Conservation (phyloP, 1,139 yeast genomes). For the Magnusiomyces sp. region DNA sequence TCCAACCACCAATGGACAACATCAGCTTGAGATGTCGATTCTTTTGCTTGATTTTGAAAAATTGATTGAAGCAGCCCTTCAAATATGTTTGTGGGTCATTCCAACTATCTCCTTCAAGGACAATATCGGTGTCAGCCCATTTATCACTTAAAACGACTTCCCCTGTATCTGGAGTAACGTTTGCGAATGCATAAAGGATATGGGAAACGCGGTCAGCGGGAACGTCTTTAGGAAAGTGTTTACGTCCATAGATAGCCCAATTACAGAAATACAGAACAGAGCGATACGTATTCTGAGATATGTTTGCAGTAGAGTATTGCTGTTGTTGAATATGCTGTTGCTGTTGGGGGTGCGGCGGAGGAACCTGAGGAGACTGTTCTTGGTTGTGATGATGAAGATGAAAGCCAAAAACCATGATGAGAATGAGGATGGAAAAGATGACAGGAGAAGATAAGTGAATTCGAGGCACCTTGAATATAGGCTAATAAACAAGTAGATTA, state of each 20-base stretch:
- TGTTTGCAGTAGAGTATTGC: background rate
- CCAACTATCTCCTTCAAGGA: constrained; percentile 18
- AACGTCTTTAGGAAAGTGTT: constrained; percentile 59
- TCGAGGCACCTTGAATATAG: too few relatives aligned
- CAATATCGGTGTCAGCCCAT: constrained; percentile 50
- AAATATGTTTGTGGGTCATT: constrained; percentile 17
- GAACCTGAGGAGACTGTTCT: background rate
- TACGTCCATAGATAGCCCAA: constrained; percentile 68
- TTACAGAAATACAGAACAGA: constrained; percentile 25
- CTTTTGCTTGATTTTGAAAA: constrained; percentile 42
- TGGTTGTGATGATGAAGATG: constrained; percentile 7
- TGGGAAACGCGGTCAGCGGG: constrained; percentile 54
- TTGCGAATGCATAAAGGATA: constrained; percentile 68
- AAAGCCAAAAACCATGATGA: constrained; percentile 10
- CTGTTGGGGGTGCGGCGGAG: background rate
- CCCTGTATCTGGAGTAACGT: constrained; percentile 49
- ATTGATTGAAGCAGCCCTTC: constrained; percentile 50
- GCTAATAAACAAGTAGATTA: too few relatives aligned
- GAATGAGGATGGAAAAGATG: background rate
- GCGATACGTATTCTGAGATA: constrained; percentile 10
- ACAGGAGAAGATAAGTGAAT: too few relatives aligned
- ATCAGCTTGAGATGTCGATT: constrained; percentile 49
- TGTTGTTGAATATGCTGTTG: background rate
- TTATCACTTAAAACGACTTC: constrained; percentile 47
- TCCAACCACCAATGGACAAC: constrained; percentile 88